These are phyloP conservation scores for Gaertneriomyces sp. DNA, from an alignment of 192 early-diverging fungal species.

Conservation along the genomic window DNA sequence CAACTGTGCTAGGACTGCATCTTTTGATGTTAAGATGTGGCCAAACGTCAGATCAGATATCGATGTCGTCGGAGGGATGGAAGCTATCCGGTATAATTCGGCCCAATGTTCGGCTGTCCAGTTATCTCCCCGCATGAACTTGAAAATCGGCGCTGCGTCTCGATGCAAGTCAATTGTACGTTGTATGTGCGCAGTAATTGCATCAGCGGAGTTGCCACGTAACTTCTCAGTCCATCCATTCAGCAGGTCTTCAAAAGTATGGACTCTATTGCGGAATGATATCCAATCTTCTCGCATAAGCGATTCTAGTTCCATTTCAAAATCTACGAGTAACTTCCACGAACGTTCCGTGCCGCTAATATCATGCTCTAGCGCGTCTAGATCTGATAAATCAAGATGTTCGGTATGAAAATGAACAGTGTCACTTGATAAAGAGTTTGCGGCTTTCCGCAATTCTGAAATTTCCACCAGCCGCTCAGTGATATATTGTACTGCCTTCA, in stretches of 20 bases:
- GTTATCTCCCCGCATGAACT: conserved; percentile 53
- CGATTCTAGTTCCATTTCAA: conserved; percentile 18
- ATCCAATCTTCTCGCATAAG: conserved; percentile 54
- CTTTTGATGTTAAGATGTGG: conserved; percentile 36
- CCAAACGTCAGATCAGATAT: conserved; percentile 48
- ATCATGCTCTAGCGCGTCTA: conserved; percentile 34
- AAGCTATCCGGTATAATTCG: conserved; percentile 47
- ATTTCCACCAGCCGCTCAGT: conserved; percentile 45
- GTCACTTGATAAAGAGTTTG: conserved; percentile 44
- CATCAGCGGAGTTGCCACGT: conserved; percentile 28
- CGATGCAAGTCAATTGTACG: conserved; percentile 42
- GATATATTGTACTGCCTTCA: conserved; percentile 40
- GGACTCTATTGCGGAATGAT: conserved; percentile 40
- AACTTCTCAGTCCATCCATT: conserved; percentile 42
- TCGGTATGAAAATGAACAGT: conserved; percentile 47
- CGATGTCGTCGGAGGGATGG: conserved; percentile 35
- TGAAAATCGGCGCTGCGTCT: conserved; percentile 38
- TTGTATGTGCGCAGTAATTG: conserved; percentile 36
- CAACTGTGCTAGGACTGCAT: conserved; percentile 34
- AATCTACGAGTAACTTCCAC: conserved; percentile 45
- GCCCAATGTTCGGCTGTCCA: conserved; percentile 61
- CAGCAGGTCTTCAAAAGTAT: conserved; percentile 47
- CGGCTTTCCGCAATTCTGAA: conserved; percentile 33
- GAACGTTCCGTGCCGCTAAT: conserved; percentile 30
- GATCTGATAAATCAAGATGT: conserved; percentile 32